Base-by-base conservation (phyloP, 352 stramenopile species). In the Phytophthora sansomeana region DNA sequence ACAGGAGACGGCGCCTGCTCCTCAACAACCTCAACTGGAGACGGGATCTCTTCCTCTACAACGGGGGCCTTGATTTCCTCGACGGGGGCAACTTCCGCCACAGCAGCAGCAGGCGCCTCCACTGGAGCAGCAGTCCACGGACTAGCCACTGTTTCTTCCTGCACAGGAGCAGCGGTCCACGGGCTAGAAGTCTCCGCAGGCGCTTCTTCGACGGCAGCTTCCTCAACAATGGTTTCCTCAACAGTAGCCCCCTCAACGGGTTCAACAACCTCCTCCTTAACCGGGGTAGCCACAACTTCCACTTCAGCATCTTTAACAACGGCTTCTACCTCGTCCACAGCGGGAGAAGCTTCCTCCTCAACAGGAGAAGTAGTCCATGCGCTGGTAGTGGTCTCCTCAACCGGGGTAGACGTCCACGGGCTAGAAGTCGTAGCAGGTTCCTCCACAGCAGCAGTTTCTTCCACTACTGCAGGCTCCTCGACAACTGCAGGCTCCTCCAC, bases 281-380 rank as follows among this genome's bases (percentile, higher is more conserved):
- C 58, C 24, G 63, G 49, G n/a, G 44, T 54, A 19, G 48, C 33
- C 43, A 67, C 55, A 5, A 71, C 56, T 35, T 62, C 54, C 24
- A 57, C 57, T 41, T 83, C 62, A 1, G 33, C 44, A 11, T 67
- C 72, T 29, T 67, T 53, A 17, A 63, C 59, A 17, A 49, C 26
- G 9, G 69, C 69, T 17, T 59, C 30, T 48, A 72, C 51, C 41
- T 72, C 54, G 5, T 60, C 59, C 7, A 56, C 63, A 35, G 55
- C 55, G n/a, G 65, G 51, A 19, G 50, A 44, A 14, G 54, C 30
- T 58, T 72, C 60, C 6, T 77, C 53, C 58, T 75, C 53, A 21
- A 72, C 64, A 44, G 75, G 69, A 8, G 67, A 17, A 8, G 69
- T 50, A 49, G 79, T 89, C 81, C 79, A 89, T 28, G 77, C 67